A percentile compares a stretch with the other conserved stretches of the same genome.
These are phyloP conservation scores for Leccinum variicolor DNA, from an alignment of 768 basidiomycete species.

Conservation along the genomic window DNA sequence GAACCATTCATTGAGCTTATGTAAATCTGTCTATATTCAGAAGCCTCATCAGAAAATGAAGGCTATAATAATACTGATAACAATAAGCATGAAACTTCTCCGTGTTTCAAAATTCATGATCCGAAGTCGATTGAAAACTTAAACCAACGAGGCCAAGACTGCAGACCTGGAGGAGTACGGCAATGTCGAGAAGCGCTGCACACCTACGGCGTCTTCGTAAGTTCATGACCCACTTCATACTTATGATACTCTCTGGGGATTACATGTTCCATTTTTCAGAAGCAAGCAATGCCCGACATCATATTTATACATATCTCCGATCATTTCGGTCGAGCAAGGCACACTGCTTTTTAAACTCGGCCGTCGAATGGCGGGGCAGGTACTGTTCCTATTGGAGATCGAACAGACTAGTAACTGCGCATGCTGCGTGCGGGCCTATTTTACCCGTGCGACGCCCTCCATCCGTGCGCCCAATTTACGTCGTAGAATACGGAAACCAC, in stretches of 20 bases:
- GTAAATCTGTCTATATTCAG: conserved; percentile 8
- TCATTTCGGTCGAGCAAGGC: conserved; percentile 3
- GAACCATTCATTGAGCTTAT: conserved; percentile 9
- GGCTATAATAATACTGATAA: conserved; percentile 7
- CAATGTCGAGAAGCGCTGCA: conserved; percentile 19
- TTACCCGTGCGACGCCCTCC: not conserved
- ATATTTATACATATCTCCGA: not conserved
- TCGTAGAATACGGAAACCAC: conserved; percentile 12
- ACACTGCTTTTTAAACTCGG: conserved; percentile 1
- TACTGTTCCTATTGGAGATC: conserved; percentile 5
- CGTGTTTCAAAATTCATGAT: conserved; percentile 27
- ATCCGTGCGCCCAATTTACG: conserved; percentile 19
- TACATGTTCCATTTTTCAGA: conserved; percentile 20
- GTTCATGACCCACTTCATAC: not conserved
- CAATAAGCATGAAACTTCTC: conserved; percentile 26
- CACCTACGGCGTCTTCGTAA: not conserved
- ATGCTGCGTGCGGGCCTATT: not conserved
- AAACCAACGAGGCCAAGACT: conserved; percentile 1
- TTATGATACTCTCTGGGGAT: not conserved
- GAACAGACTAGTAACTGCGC: not conserved
- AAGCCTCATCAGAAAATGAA: conserved; percentile 1
- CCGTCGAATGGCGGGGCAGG: not conserved
- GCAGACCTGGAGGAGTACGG: conserved; percentile 10
- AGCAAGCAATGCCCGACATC: conserved; percentile 1
- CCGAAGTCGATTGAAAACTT: conserved; percentile 14